phyloP scores from a whole-genome alignment of 495 filamentous ascomycete genomes.

The Penicillium simplicissimum region DNA sequence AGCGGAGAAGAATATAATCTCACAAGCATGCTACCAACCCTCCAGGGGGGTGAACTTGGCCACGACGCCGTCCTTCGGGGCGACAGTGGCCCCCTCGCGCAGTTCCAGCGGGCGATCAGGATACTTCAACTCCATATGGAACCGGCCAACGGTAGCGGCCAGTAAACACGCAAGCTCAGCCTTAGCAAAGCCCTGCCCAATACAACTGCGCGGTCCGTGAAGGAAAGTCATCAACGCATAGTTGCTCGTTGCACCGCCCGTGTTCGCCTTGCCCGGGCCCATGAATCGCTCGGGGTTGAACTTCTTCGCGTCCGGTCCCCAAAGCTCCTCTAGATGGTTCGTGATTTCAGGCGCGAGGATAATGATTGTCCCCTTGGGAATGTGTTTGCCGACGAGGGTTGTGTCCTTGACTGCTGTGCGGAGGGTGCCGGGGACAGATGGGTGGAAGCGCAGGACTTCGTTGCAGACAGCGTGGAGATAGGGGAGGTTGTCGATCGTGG shows the following conservation, averaged over 20 bases:
- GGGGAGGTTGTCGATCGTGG: slow-evolving; percentile 54
- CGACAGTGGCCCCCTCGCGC: slow-evolving; percentile 59
- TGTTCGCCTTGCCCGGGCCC: slow-evolving; percentile 48
- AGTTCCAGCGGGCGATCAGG: slow-evolving; percentile 59
- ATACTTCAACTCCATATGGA: slow-evolving; percentile 62
- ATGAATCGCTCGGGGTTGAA: slow-evolving; percentile 84
- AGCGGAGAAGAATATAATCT: not conserved
- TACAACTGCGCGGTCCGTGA: slow-evolving; percentile 78
- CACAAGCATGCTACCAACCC: slow-evolving; percentile 56
- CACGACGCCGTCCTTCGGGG: slow-evolving; percentile 63
- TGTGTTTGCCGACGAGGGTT: slow-evolving; percentile 53
- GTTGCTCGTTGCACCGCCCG: slow-evolving; percentile 60
- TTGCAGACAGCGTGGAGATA: slow-evolving; percentile 65
- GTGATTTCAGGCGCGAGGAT: slow-evolving; percentile 56
- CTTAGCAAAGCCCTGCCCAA: slow-evolving; percentile 79
- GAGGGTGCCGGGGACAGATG: slow-evolving; percentile 61
- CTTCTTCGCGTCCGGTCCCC: slow-evolving; percentile 77
- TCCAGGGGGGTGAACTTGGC: slow-evolving; percentile 60
- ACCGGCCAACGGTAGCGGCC: slow-evolving; percentile 72
- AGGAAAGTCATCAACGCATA: slow-evolving; percentile 82
- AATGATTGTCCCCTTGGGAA: slow-evolving; percentile 58
- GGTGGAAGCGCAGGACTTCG: slow-evolving; percentile 58
- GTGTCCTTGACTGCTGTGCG: slow-evolving; percentile 66
- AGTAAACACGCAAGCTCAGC: slow-evolving; percentile 81
- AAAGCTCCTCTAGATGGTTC: slow-evolving; percentile 73